Base-by-base conservation (phyloP, 2,329 filamentous ascomycete genomes). In the Aspergillus brasiliensis region DNA sequence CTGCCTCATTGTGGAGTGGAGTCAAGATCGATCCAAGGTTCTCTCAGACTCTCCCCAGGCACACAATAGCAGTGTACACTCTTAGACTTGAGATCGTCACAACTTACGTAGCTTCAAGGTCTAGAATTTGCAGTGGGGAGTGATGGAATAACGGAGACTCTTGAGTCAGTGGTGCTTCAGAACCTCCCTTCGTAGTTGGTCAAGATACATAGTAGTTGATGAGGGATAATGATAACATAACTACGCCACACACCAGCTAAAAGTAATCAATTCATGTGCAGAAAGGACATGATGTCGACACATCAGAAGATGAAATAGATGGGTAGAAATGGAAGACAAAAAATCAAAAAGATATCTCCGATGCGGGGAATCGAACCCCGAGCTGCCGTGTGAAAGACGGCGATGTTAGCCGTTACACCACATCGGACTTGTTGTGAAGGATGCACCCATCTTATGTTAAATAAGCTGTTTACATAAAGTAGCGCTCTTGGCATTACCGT, bases 291-390 rank as follows among this genome's bases (percentile, higher is more conserved):
- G n/a, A 25, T 8, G 11, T 31, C 28, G 8, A 34, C 11, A 34
- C 11, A 34, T 15, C 5, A 54, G 10, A 10, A 28, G 34, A 8
- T 40, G 19, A 3, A 17, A 13, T 5, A 3, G n/a, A 25, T 15
- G 10, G 37, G 3, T 44, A 28, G 10, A 15, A 13, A 28, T 1
- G 27, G 27, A 38, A 46, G 13, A 17, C 31, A 49, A 56, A 51
- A 51, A 27, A 13, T 23, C 6, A 34, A 57, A 51, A 27, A 51
- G 27, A 63, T 66, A 68, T 67, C 61, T 64, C 66, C 67, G 66
- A 63, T 70, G 67, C 71, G 72, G 65, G 65, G 69, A 65, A 65
- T 65, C 62, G 57, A 65, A 61, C 58, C 60, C 58, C 60, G 61
- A 68, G 52, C 52, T 59, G 52, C 58, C 52, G 58, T 59, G 58